These are phyloP conservation scores for Boletellus ananiceps DNA, from an alignment of 768 basidiomycete genomes.

Conservation along the genomic window DNA sequence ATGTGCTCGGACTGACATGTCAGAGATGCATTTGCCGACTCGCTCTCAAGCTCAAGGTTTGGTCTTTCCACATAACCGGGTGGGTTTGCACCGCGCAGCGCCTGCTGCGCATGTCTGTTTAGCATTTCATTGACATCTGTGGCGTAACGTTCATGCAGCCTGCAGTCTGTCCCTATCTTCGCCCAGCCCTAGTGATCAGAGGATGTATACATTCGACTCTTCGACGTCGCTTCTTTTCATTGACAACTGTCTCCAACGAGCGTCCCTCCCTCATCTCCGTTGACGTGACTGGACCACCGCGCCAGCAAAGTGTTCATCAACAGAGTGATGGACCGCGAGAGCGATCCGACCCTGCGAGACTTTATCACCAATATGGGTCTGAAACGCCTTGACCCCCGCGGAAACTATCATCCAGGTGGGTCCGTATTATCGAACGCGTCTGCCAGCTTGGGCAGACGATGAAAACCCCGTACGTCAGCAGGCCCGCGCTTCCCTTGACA, in stretches of 20 bases:
- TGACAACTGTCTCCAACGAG: conserved; percentile 4
- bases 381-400: not conserved
- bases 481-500: not conserved
- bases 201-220: conserved; percentile 9
- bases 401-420: not conserved
- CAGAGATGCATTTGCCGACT: conserved; percentile 1
- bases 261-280: conserved; percentile 23
- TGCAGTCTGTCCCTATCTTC: conserved; percentile 4
- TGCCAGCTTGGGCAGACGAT: not conserved
- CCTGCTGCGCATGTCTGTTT: conserved; percentile 1
- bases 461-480: conserved; percentile 1
- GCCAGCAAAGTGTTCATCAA: not conserved
- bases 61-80: not conserved
- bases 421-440: not conserved
- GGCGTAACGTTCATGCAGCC: conserved; percentile 8
- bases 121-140: conserved; percentile 10
- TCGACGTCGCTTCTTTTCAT: conserved; percentile 18
- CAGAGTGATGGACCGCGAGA: not conserved
- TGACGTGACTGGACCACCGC: not conserved
- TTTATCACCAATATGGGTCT: not conserved
- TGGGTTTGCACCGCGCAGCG: conserved; percentile 4
- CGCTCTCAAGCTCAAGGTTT: conserved; percentile 15
- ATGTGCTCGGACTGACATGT: conserved; percentile 1
- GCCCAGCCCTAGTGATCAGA: conserved; percentile 3
- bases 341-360: not conserved